phyloP scores from a whole-genome alignment of 108 stramenopile genomes.

The Nitzschia palea region DNA sequence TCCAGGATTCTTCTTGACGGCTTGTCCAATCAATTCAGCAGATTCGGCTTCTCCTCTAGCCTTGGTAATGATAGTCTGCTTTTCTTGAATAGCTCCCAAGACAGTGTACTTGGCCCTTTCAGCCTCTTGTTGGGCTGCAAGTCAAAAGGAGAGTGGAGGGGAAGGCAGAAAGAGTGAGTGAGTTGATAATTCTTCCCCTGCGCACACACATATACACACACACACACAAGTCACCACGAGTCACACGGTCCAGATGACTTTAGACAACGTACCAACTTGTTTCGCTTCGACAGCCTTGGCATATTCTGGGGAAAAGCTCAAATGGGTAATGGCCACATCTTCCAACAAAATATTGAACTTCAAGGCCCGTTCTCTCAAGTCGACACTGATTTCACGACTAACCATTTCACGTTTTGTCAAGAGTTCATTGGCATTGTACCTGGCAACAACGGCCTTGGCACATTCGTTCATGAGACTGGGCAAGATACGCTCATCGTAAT shows the following conservation, averaged over 20 bases:
- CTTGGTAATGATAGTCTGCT: slow-evolving; percentile 98
- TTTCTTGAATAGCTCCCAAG: slow-evolving; percentile 96
- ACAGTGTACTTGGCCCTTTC: slow-evolving; percentile 99
- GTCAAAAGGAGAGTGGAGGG: slow-evolving; percentile 6
- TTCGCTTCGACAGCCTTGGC: slow-evolving; percentile 99
- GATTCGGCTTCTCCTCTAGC: slow-evolving; percentile 99
- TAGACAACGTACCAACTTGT: slow-evolving; percentile 91
- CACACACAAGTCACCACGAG: neutral
- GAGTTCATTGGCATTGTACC: slow-evolving; percentile 99
- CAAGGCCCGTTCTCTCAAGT: slow-evolving; percentile 79
- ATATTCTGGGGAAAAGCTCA: slow-evolving; percentile 98
- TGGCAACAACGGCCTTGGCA: slow-evolving; percentile 98
- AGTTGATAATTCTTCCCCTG: neutral
- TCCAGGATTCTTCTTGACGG: slow-evolving; percentile 99
- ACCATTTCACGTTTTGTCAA: slow-evolving; percentile 98
- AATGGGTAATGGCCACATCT: slow-evolving; percentile 99
- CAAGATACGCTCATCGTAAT: slow-evolving; percentile 98
- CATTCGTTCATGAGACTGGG: slow-evolving; percentile 99
- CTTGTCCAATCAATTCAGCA: slow-evolving; percentile 95
- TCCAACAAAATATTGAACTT: slow-evolving; percentile 90
- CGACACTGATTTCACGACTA: slow-evolving; percentile 76
- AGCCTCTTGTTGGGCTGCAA: slow-evolving; percentile 96
- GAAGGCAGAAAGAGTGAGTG: neutral
- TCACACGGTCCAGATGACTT: neutral
- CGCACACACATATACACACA: neutral